A percentile compares a stretch with the other conserved stretches of the same genome.
Conservation (phyloP, 495 filamentous ascomycete genomes). For the Penicillium odoratum region DNA sequence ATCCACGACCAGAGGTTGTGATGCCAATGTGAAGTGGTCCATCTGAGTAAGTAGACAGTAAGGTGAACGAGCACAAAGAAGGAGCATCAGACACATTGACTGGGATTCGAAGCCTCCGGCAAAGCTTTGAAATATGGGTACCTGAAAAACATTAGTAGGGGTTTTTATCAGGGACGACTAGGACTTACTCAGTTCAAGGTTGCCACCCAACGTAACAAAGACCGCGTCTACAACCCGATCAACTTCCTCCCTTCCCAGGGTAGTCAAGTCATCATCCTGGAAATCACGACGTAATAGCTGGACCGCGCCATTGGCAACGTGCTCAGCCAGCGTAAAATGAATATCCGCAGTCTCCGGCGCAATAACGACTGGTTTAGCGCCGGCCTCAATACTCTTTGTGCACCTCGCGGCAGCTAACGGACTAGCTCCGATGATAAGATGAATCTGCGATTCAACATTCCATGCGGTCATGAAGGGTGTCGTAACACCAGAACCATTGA, state of each 20-base stretch:
- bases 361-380: slow-evolving; percentile 83
- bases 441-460: slow-evolving; percentile 73
- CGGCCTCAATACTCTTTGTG: slow-evolving; percentile 76
- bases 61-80: slow-evolving; percentile 82
- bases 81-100: slow-evolving; percentile 91
- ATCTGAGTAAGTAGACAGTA: slow-evolving; percentile 85
- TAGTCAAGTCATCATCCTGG: slow-evolving; percentile 70
- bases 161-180: not conserved
- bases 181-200: slow-evolving; percentile 51
- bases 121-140: slow-evolving; percentile 70
- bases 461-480: slow-evolving; percentile 71
- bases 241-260: slow-evolving; percentile 76
- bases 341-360: slow-evolving; percentile 61
- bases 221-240: slow-evolving; percentile 82
- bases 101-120: slow-evolving; percentile 78
- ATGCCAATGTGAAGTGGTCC: slow-evolving; percentile 94
- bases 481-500: slow-evolving; percentile 19
- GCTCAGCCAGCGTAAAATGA: slow-evolving; percentile 71
- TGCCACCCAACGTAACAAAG: slow-evolving; percentile 73
- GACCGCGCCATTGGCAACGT: slow-evolving; percentile 70
- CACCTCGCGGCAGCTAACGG: slow-evolving; percentile 83
- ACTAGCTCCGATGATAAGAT: slow-evolving; percentile 84
- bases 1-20: slow-evolving; percentile 92
- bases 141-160: slow-evolving; percentile 34
- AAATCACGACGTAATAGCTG: slow-evolving; percentile 72